phyloP scores from a whole-genome alignment of 345 rosid species.

The Hevea brasiliensis region DNA sequence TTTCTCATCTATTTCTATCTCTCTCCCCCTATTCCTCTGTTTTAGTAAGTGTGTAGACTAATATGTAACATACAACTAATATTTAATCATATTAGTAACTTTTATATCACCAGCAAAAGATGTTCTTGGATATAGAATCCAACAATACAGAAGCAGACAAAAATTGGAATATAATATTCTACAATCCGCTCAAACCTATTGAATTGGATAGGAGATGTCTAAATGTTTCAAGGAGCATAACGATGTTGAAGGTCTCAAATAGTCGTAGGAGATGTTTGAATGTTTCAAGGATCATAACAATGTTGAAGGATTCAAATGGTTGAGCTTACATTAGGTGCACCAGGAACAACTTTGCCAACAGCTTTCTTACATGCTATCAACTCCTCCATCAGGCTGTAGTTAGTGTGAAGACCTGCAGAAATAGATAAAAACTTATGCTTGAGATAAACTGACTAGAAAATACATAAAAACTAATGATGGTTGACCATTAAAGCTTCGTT shows the following conservation, averaged over 20 bases:
- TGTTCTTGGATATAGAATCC: neutral
- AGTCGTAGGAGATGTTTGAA: neutral
- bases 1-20: too few species aligned
- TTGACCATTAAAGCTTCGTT: constrained; percentile 18
- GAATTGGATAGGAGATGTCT: constrained; percentile 3
- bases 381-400: constrained; percentile 96
- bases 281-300: neutral
- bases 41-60: too few species aligned
- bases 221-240: too few species aligned
- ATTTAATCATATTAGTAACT: neutral
- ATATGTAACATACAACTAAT: too few species aligned
- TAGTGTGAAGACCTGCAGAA: constrained; percentile 84
- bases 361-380: constrained; percentile 85
- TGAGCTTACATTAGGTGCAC: constrained; percentile 77
- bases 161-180: neutral
- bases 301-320: neutral
- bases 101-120: constrained; percentile 6
- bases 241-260: too few species aligned
- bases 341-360: constrained; percentile 68
- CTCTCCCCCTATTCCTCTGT: too few species aligned
- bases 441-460: constrained; percentile 18
- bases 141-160: neutral
- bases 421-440: constrained; percentile 13
- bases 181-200: neutral
- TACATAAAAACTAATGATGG: neutral